phyloP scores from a whole-genome alignment of 768 basidiomycete genomes.

The Rhodocollybia butyracea region DNA sequence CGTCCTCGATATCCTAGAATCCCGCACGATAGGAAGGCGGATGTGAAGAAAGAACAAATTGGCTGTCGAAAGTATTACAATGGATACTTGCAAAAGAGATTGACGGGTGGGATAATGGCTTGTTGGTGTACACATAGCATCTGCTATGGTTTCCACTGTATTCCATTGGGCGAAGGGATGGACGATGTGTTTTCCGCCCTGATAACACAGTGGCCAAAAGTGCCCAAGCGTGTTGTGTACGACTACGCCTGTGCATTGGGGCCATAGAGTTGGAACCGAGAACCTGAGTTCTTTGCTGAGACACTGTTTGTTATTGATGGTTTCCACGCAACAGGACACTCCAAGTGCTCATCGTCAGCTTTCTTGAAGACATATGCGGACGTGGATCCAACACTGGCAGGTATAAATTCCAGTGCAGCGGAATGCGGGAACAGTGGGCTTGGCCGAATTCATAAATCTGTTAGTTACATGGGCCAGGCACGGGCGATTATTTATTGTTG shows the following conservation, averaged over 20 bases:
- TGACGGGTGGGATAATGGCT: no score
- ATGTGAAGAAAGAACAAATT: not conserved
- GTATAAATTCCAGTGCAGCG: constrained; percentile 19
- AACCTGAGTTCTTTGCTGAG: no score
- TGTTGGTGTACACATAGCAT: constrained; percentile 13
- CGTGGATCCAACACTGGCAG: constrained; percentile 7
- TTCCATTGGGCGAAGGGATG: constrained; percentile 20
- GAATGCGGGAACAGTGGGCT: constrained; percentile 17
- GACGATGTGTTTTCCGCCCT: constrained; percentile 25
- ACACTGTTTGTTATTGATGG: no score
- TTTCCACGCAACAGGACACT: no score
- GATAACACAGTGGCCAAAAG: constrained; percentile 23
- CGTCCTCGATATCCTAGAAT: constrained; percentile 25
- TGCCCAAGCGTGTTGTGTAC: constrained; percentile 26
- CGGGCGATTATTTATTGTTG: constrained; percentile 11
- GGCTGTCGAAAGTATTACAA: no score
- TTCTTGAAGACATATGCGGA: constrained; percentile 11
- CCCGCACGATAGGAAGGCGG: constrained; percentile 18
- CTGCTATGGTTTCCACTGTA: constrained; percentile 18
- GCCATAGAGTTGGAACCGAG: constrained; percentile 22
- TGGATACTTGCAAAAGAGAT: no score
- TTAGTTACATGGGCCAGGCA: constrained; percentile 12
- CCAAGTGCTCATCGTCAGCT: constrained; percentile 1
- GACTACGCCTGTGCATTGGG: constrained; percentile 30
- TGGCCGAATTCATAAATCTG: constrained; percentile 9